Base-by-base conservation (phyloP, 257 asterid genomes). In the Capsicum baccatum region DNA sequence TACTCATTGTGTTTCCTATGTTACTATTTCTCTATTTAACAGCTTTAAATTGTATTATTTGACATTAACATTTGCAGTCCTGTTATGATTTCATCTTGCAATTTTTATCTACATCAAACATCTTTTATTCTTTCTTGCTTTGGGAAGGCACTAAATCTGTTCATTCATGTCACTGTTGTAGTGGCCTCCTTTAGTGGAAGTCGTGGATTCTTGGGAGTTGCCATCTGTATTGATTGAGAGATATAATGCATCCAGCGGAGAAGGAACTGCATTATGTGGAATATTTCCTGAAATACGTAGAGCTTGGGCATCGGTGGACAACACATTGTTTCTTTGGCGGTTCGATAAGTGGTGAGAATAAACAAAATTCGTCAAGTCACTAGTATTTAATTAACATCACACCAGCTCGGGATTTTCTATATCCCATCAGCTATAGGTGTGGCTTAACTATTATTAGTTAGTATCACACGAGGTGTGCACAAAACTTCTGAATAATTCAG, bases 301-400 rank as follows among this genome's bases (percentile, higher is more conserved):
- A 82, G 99, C 99, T 12, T 96, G 98, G 99, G 99, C 99, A 78
- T 94, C 99, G 6, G 98, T 96, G 70, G 99, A 96, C 84, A 94
- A 94, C 90, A 91, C 98, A 26, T 88, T 94, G 82, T 94, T 92
- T 87, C 94, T 96, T 82, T 96, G 98, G 99, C 90, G 99, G 68
- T 96, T 96, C 82, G 98, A 96, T 87, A 96, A 96, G 90, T 92
- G 98, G 99, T 96, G 83, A 91, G 94, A 33, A 55, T 68, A 48
- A 54, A 35, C 80, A 37, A 16, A 44, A 11, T 55, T 81, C 50
- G 82, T 54, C 50, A 78, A 54, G 63, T 33, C 64, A 54, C 14
- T 33, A 26, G 47, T 26, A 14, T 56, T 54, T 78, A 48, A 78
- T 54, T 78, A 33, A 78, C 14, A 78, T 33, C 26, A 52, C 48